Conservation (phyloP, 805 yeast species). For the Ogataea populi-albae region DNA sequence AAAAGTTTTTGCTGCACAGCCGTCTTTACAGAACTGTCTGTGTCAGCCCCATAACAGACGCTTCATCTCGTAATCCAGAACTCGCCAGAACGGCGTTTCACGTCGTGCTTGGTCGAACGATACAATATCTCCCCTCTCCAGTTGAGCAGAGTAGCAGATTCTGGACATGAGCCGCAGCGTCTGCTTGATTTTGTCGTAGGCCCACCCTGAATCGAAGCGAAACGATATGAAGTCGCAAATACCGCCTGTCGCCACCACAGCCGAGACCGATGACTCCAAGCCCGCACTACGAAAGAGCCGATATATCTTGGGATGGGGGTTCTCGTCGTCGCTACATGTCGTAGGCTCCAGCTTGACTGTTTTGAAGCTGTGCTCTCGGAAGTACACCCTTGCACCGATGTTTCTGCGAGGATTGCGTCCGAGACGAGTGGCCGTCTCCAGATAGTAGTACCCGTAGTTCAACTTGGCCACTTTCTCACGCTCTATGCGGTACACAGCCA, state of each 20-base stretch:
- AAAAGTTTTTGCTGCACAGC: no score
- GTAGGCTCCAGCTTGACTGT: conserved; percentile 4
- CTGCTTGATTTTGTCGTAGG: conserved; percentile 13
- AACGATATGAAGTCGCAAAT: conserved; percentile 11
- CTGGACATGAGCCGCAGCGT: conserved; percentile 17
- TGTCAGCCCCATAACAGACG: conserved; percentile 36
- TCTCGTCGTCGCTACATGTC: neutral
- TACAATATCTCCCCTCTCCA: conserved; percentile 33
- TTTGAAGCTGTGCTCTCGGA: conserved; percentile 2
- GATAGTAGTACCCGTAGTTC: conserved; percentile 31
- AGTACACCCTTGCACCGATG: conserved; percentile 27
- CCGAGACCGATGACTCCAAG: no score
- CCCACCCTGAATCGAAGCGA: conserved; percentile 17
- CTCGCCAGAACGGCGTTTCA: conserved; percentile 33
- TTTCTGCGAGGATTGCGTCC: conserved; percentile 32
- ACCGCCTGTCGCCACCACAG: no score
- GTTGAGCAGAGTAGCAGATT: conserved; percentile 21
- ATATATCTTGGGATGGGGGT: conserved; percentile 1
- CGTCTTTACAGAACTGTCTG: no score
- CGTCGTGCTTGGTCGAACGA: conserved; percentile 35
- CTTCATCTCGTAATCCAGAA: conserved; percentile 36
- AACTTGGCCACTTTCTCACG: conserved; percentile 21
- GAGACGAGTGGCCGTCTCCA: conserved; percentile 17
- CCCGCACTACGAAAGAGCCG: conserved; percentile 1
- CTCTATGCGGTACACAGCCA: conserved; percentile 19